Evolutionary conservation across 1,284 basidiomycete species (phyloP), one percentile per base, ranked within the genome.

Genomic region (Irpex lacteus): DNA sequence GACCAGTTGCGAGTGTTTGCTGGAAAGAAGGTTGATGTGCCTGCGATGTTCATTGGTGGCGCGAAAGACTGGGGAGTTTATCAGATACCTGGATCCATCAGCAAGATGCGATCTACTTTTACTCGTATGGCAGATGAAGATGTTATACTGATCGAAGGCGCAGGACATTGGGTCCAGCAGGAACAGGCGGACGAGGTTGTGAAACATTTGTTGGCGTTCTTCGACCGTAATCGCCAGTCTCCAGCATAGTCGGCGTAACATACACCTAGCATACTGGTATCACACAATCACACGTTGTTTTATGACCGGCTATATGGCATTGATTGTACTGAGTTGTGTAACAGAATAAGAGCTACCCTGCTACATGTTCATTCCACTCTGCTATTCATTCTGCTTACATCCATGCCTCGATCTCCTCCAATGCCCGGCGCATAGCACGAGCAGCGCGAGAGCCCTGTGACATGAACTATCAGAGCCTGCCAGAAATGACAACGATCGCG

Each of bases 81-180:
- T 66, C 85, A 88, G 73, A 63, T 62, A 0, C 85, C 85, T 5
- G 82, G 83, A 0, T 79, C 77, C 0, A 70, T 74, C 19, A 78
- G 82, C 15, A 73, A 72, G 67, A 84, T 88, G 83, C 68, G 65
- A 38, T 26, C 54, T 34, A 15, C 34, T 4, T 56, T 26, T 26
- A 21, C 19, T 18, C 54, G 26, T 15, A 56, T 56, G 54, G 4
- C 54, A 21, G 54, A 56, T 18, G 54, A 56, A 18, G 62, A 64
- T 18, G 77, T 86, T 58, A 76, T 84, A 15, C 68, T 87, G 57
- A 75, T 87, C 18, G 76, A 82, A 4, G 79, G 80, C 3, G 85
- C 84, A 0, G 86, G 86, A 0, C 86, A 87, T 73, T 87, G 87
- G 85, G 82, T 84, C 18, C 85, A 86, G 71, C 85, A 78, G 56